Evolutionary conservation across 192 early-diverging fungal genomes (phyloP).

Genomic region (Backusella luteola): DNA sequence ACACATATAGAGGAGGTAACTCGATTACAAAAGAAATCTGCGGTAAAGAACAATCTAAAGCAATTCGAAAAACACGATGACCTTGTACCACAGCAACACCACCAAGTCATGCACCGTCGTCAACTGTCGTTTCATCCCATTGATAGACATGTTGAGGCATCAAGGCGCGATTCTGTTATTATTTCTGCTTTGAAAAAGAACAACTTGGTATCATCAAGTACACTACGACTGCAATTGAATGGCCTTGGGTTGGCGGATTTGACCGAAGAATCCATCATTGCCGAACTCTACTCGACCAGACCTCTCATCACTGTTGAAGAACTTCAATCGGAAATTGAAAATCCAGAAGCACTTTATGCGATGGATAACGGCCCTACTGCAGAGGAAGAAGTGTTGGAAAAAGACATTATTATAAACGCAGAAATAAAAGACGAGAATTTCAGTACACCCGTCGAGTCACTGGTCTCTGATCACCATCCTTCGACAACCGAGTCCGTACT

Average conservation of each 20-base stretch:
- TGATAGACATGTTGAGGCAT: background rate
- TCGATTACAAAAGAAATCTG: conserved; percentile 14
- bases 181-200: conserved; percentile 18
- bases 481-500: background rate
- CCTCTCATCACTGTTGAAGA: background rate
- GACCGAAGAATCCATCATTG: background rate
- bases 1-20: conserved; percentile 18
- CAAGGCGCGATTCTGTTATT: conserved; percentile 16
- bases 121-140: background rate
- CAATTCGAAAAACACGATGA: conserved; percentile 1
- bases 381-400: background rate
- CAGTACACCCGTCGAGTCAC: background rate
- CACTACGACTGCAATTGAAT: conserved; percentile 4
- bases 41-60: conserved; percentile 29
- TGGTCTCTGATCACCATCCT: background rate
- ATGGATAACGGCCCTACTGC: background rate
- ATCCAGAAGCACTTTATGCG: background rate
- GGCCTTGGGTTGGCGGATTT: background rate
- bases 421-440: background rate
- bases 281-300: background rate
- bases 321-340: background rate
- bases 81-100: background rate
- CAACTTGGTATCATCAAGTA: conserved; percentile 19
- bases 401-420: background rate
- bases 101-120: background rate